Evolutionary conservation across 2,329 filamentous ascomycete species (phyloP).

Genomic region (Xylaria hypoxylon): DNA sequence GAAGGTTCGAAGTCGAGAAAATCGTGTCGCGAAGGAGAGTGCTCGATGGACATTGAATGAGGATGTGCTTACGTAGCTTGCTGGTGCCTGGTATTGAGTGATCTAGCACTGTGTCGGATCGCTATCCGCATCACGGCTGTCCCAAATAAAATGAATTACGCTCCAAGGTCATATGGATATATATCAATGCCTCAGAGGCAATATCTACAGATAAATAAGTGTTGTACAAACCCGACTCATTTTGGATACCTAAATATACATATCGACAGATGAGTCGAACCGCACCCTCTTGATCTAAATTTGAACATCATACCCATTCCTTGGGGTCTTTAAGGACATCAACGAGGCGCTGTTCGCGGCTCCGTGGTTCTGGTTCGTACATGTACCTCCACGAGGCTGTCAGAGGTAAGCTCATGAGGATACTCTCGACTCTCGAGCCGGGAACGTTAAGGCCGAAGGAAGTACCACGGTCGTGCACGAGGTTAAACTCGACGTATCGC

Average conservation of each 20-base stretch:
- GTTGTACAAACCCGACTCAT: slow-evolving; percentile 16
- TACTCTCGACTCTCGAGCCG: slow-evolving; percentile 92
- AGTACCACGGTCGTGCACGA: slow-evolving; percentile 95
- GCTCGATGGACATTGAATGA: neutral
- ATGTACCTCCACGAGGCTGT: slow-evolving; percentile 97
- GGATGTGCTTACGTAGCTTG: slow-evolving; percentile 21
- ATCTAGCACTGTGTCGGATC: slow-evolving; percentile 21
- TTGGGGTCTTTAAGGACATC: slow-evolving; percentile 75
- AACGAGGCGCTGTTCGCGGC: slow-evolving; percentile 82
- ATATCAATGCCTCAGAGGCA: neutral
- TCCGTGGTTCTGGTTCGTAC: slow-evolving; percentile 82
- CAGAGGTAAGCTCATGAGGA: slow-evolving; percentile 94
- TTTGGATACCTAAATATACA: slow-evolving; percentile 14
- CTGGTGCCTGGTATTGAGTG: slow-evolving; percentile 13
- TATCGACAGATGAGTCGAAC: neutral
- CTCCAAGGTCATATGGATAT: neutral
- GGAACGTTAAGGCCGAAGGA: slow-evolving; percentile 94
- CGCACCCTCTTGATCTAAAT: slow-evolving; percentile 1
- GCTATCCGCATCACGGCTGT: neutral
- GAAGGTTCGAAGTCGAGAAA: neutral
- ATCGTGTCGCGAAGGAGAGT: neutral
- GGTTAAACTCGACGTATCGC: slow-evolving; percentile 98
- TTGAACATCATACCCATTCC: slow-evolving; percentile 69
- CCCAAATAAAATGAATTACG: neutral
- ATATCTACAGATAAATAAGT: slow-evolving; percentile 19